Base-by-base conservation (phyloP, 202 grass and related monocot genomes). In the Zizania palustris region DNA sequence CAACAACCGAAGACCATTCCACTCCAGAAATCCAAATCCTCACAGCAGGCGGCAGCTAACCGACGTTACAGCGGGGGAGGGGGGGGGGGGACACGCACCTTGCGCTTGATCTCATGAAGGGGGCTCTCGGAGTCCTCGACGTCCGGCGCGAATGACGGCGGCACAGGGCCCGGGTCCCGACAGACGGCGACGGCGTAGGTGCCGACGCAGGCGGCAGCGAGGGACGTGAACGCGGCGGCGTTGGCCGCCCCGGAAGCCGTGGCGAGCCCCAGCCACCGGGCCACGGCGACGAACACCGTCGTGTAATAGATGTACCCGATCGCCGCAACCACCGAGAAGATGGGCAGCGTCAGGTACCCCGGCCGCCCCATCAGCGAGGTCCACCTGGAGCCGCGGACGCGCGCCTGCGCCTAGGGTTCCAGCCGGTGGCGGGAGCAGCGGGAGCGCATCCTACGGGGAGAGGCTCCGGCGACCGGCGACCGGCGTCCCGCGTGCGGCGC, bases 41-140 rank as follows among this genome's bases (percentile, higher is more conserved):
- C 39, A 43, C 14, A 63, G 55, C 33, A 71, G 19, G 9, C 16
- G 37, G 12, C 43, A 84, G 35, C 75, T 7, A 38, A 46, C 42
- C 11, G 21, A 64, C 20, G 22, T 9, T 44, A 35, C 54, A 14
- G 16, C 53, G 51, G 1, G n/a, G 71, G 58, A 40, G 13, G 75
- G 11, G 16, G 46, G 51, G 1, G n/a, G 71, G 58, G 39, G 13
- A 72, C 7, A 50, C 83, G 65, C 65, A 98, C 95, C 91, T 98
- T 98, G 70, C 95, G 81, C 89, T 98, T 98, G 85, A 92, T 90
- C 78, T 94, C 91, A 57, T 98, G 89, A 75, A 98, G 54, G 77
- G 85, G 66, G 63, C 45, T 87, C 15, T 85, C 73, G 16, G 83
- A 11, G 60, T 86, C 88, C 89, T 95, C 91, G 65, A 98, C 76